Conservation (phyloP, 352 stramenopile genomes). For the Thalassiosira allenii region DNA sequence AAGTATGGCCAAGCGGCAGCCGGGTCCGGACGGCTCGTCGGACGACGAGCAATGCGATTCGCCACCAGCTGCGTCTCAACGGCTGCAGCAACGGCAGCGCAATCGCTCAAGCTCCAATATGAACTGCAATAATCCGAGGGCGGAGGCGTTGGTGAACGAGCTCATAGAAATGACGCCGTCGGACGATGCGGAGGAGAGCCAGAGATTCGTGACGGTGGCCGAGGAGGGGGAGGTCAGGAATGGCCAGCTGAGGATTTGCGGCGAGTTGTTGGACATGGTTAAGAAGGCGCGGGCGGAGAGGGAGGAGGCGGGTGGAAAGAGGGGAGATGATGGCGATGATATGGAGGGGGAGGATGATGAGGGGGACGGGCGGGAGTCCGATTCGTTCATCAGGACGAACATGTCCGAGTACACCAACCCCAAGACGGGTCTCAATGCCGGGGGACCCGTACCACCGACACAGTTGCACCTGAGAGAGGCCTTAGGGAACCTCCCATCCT, state of each 20-base stretch:
- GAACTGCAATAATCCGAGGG: too few relatives aligned
- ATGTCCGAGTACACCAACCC: slow-evolving; percentile 24
- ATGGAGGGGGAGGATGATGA: slow-evolving; percentile 3
- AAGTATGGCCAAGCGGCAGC: too few relatives aligned
- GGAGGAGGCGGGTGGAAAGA: too few relatives aligned
- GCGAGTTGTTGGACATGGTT: slow-evolving; percentile 29
- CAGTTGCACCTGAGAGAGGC: slow-evolving; percentile 31
- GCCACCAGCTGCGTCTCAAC: too few relatives aligned
- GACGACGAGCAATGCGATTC: too few relatives aligned
- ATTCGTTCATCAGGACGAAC: slow-evolving; percentile 51
- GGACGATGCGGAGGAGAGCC: background rate
- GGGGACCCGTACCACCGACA: background rate
- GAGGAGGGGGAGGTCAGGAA: slow-evolving; percentile 17
- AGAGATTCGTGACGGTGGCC: background rate
- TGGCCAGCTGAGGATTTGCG: slow-evolving; percentile 28
- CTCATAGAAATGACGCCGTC: background rate
- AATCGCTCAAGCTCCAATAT: too few relatives aligned
- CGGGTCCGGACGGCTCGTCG: too few relatives aligned
- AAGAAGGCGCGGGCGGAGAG: background rate
- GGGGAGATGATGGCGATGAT: background rate
- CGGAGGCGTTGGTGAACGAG: background rate
- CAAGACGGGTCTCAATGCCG: background rate
- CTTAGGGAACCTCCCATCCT: slow-evolving; percentile 35
- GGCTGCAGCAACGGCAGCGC: too few relatives aligned
- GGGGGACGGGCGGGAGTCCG: background rate